Evolutionary conservation across 495 filamentous ascomycete species (phyloP).

Genomic region (Letharia lupina): DNA sequence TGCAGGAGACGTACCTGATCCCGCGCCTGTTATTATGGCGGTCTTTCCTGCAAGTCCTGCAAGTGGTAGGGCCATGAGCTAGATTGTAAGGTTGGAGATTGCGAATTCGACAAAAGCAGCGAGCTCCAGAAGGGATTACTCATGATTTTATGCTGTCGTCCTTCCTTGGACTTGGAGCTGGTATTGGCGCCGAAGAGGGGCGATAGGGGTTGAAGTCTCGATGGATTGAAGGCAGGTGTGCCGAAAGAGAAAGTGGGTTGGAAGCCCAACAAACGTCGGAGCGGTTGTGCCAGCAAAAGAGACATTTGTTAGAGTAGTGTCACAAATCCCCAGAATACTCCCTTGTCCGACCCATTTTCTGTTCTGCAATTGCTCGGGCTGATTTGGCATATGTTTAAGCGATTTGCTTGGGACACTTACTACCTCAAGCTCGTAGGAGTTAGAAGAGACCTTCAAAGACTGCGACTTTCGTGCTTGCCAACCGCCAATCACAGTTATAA

Average conservation of each 20-base stretch:
- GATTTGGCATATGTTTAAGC: too few species aligned
- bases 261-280: neutral
- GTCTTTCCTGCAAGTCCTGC: slow-evolving; percentile 52
- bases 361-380: too few species aligned
- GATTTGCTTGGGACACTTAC: too few species aligned
- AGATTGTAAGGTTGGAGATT: neutral
- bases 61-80: slow-evolving; percentile 38
- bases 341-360: too few species aligned
- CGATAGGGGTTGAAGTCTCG: neutral
- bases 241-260: neutral
- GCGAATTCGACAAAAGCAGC: neutral
- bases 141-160: neutral
- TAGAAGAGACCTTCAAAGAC: neutral
- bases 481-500: neutral
- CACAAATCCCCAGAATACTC: too few species aligned
- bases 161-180: neutral
- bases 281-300: too few species aligned
- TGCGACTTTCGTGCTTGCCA: neutral
- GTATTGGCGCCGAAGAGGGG: neutral
- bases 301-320: too few species aligned
- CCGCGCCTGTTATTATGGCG: slow-evolving; percentile 64
- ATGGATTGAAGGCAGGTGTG: neutral
- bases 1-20: slow-evolving; percentile 47
- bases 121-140: neutral
- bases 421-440: too few species aligned